A percentile compares a stretch with the other conserved stretches of the same genome.
phyloP scores from a whole-genome alignment of 1,284 basidiomycete species.

The Ceratobasidium sp. region DNA sequence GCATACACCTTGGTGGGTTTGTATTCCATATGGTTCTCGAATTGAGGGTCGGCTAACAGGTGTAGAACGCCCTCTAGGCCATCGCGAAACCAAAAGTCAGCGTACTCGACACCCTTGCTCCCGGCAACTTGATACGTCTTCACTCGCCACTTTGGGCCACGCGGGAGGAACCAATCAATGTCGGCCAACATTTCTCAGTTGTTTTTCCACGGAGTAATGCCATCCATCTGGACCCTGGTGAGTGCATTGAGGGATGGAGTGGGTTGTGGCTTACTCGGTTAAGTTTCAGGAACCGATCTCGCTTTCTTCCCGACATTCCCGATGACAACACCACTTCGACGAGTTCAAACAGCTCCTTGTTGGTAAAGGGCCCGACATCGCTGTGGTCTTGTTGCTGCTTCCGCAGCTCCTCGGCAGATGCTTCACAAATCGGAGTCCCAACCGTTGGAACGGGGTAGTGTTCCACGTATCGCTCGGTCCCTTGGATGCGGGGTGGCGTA shows the following conservation, averaged over 20 bases:
- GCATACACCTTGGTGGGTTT: conserved; percentile 17
- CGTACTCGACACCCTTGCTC: conserved; percentile 47
- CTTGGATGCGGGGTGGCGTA: neutral
- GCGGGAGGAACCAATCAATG: conserved; percentile 17
- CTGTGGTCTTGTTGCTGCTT: neutral
- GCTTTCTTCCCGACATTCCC: neutral
- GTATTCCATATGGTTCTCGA: conserved; percentile 3
- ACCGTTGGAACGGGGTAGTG: neutral
- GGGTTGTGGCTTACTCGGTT: neutral
- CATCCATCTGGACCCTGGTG: no score
- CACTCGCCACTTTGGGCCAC: neutral
- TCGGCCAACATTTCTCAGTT: neutral
- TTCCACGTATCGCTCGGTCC: neutral
- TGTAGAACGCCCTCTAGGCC: conserved; percentile 55
- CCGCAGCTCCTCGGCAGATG: neutral
- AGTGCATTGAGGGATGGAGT: no score
- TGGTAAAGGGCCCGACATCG: neutral
- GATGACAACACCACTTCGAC: neutral
- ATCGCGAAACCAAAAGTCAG: conserved; percentile 56
- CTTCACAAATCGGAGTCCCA: neutral
- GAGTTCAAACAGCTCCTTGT: neutral
- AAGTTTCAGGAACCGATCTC: neutral
- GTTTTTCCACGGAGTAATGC: neutral
- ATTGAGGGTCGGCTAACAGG: conserved; percentile 48
- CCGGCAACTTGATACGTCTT: conserved; percentile 45